Evolutionary conservation across 2,329 filamentous ascomycete genomes (phyloP).

Genomic region (Pseudogymnoascus sp.): DNA sequence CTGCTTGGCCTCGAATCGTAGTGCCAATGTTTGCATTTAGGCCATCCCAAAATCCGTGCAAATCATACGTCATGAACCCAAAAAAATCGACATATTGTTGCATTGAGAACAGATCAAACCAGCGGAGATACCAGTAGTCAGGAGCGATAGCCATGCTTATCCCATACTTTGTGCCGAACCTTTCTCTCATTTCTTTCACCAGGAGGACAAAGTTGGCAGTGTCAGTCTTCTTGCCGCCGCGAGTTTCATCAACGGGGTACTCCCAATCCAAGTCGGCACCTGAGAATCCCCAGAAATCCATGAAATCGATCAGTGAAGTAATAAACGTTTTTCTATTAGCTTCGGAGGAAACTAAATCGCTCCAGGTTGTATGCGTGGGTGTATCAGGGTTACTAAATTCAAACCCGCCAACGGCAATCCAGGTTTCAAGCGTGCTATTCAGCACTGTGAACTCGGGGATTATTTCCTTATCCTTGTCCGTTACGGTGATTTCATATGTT

Average conservation of each 20-base stretch:
- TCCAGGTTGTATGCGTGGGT: constrained; percentile 26
- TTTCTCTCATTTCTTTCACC: constrained; percentile 12
- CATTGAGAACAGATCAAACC: constrained; percentile 25
- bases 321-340: constrained; percentile 32
- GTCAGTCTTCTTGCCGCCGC: constrained; percentile 32
- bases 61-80: constrained; percentile 33
- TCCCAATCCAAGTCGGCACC: constrained; percentile 42
- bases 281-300: constrained; percentile 31
- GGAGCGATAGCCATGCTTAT: constrained; percentile 30
- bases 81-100: constrained; percentile 26
- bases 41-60: constrained; percentile 37
- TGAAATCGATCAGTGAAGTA: constrained; percentile 26
- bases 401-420: constrained; percentile 14
- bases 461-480: constrained; percentile 17
- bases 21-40: constrained; percentile 25
- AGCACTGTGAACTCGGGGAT: constrained; percentile 24
- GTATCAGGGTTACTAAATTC: constrained; percentile 23
- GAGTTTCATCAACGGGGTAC: constrained; percentile 30
- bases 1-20: constrained; percentile 32
- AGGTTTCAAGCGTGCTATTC: constrained; percentile 20
- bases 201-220: constrained; percentile 28
- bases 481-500: constrained; percentile 22
- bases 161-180: constrained; percentile 32
- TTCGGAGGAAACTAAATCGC: constrained; percentile 21
- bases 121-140: constrained; percentile 25